These are phyloP conservation scores for Nematocida sp. DNA, from an alignment of 371 early-diverging fungal species.

Conservation along the genomic window DNA sequence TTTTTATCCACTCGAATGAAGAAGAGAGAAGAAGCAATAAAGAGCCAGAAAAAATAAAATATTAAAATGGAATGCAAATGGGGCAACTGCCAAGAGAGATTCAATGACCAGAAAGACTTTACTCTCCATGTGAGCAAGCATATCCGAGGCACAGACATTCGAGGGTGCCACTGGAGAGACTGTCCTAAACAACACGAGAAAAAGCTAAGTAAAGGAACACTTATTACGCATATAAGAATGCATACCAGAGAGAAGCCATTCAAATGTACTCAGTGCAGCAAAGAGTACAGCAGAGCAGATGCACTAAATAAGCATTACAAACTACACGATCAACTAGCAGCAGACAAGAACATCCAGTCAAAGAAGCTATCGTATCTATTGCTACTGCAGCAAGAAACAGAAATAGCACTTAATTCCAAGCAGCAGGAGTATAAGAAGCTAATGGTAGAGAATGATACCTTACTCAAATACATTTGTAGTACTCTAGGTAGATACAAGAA, in stretches of 20 bases:
- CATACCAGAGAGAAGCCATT: conserved; percentile 61
- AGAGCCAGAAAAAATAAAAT: conserved; percentile 16
- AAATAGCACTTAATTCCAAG: neutral
- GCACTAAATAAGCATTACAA: conserved; percentile 62
- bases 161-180: conserved; percentile 54
- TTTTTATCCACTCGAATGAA: too few relatives aligned
- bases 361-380: conserved; percentile 46
- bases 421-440: conserved; percentile 33
- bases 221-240: conserved; percentile 54
- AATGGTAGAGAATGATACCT: conserved; percentile 39
- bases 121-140: conserved; percentile 45
- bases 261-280: conserved; percentile 56
- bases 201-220: conserved; percentile 48
- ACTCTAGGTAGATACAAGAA: neutral
- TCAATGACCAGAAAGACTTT: conserved; percentile 51
- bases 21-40: neutral
- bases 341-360: conserved; percentile 35
- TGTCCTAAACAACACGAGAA: conserved; percentile 49
- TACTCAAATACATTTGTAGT: conserved; percentile 22
- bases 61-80: conserved; percentile 50
- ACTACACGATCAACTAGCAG: conserved; percentile 56
- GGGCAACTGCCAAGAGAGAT: conserved; percentile 35
- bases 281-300: conserved; percentile 59
- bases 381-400: conserved; percentile 24
- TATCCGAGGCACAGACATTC: conserved; percentile 28